Evolutionary conservation across 2,329 filamentous ascomycete species (phyloP).

Genomic region (Dactylellina sp.): DNA sequence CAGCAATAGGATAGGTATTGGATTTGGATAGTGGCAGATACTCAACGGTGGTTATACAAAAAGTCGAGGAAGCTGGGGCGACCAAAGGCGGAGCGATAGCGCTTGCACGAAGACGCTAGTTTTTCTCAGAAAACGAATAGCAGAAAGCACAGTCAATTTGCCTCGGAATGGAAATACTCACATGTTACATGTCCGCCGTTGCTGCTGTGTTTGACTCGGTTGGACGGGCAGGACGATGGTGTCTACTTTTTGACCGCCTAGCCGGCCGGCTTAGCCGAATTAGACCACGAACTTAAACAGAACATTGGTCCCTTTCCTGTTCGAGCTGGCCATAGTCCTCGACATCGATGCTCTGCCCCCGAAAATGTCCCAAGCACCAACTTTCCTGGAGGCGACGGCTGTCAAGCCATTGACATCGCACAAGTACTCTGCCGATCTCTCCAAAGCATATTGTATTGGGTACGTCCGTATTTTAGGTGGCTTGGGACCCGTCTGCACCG

Average conservation of each 20-base stretch:
- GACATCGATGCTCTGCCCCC: neutral
- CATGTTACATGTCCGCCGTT: too few relatives aligned
- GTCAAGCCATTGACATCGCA: constrained; percentile 68
- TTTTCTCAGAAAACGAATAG: too few relatives aligned
- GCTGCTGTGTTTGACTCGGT: too few relatives aligned
- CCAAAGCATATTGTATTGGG: constrained; percentile 74
- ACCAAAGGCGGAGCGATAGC: too few relatives aligned
- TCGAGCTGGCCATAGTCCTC: neutral
- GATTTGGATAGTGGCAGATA: too few relatives aligned
- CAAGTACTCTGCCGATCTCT: constrained; percentile 70
- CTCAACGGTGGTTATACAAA: too few relatives aligned
- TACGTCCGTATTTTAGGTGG: constrained; percentile 63
- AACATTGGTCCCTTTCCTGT: neutral
- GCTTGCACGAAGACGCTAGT: too few relatives aligned
- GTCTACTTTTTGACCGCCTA: neutral
- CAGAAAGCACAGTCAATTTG: too few relatives aligned
- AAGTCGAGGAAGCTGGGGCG: too few relatives aligned
- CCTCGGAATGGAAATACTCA: too few relatives aligned
- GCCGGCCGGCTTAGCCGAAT: constrained; percentile 43
- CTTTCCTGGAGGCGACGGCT: constrained; percentile 67
- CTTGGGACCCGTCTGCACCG: neutral
- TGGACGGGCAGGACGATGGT: too few relatives aligned
- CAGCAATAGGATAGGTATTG: too few relatives aligned
- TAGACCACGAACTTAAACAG: constrained; percentile 28
- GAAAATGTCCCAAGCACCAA: constrained; percentile 45